phyloP scores from a whole-genome alignment of 176 grass and related monocot species.

The Oryza rufipogon region DNA sequence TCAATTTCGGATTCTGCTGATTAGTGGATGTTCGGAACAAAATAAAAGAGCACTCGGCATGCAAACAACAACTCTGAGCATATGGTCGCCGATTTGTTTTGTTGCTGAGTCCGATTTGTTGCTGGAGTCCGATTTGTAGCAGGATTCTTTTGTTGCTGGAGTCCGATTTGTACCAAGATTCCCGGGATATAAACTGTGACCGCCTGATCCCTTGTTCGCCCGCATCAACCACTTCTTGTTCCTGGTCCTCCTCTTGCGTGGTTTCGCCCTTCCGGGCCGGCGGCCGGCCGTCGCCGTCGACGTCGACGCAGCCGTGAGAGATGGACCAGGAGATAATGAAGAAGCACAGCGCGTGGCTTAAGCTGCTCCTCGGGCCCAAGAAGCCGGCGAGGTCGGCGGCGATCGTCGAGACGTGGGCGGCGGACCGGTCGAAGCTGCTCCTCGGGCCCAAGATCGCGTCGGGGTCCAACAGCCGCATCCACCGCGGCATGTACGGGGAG shows the following conservation, averaged over 20 bases:
- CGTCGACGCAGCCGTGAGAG: constrained; percentile 31
- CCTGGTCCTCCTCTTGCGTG: not conserved
- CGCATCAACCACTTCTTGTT: not conserved
- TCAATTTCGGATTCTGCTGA: too few relatives aligned
- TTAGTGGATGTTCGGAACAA: too few relatives aligned
- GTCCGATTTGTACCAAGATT: too few relatives aligned
- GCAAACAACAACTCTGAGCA: too few relatives aligned
- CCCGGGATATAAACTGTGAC: not conserved
- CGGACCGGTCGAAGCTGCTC: constrained; percentile 57
- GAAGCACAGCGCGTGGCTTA: not conserved
- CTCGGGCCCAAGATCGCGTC: constrained; percentile 62
- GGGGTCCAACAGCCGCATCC: constrained; percentile 56
- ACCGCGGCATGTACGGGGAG: constrained; percentile 59
- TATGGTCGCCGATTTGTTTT: too few relatives aligned
- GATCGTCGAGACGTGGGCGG: constrained; percentile 53
- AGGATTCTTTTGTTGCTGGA: too few relatives aligned
- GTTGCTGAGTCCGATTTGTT: too few relatives aligned
- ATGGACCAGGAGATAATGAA: not conserved
- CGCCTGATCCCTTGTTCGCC: not conserved
- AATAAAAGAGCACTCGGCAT: too few relatives aligned
- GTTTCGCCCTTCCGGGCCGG: not conserved
- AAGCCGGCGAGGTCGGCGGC: constrained; percentile 4
- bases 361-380: too few relatives aligned
- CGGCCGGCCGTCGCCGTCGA: constrained; percentile 23
- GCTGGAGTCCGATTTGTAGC: too few relatives aligned